Base-by-base conservation (phyloP, 257 asterid species). In the Solanum bukasovii region DNA sequence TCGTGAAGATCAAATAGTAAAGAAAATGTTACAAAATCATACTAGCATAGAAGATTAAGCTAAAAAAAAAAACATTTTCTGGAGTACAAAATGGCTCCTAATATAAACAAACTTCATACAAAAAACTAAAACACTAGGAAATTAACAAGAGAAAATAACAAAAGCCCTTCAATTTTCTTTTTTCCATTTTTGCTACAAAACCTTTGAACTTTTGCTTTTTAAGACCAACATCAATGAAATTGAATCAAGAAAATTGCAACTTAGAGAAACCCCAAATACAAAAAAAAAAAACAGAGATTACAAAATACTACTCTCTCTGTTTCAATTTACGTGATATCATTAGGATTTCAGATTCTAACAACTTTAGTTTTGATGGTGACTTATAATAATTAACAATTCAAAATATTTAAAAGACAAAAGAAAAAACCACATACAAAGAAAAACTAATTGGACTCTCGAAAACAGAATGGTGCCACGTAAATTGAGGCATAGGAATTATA, bases 1-100 rank as follows among this genome's bases (percentile, higher is more conserved):
- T 87, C 70, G 89, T 84, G 90, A 75, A 73, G 86, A 88, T 74
- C 65, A 68, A 59, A 34, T 84, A 89, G 49, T 42, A 35, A 81
- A 29, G 75, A 63, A 87, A 87, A 14, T 67, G 31, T 61, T 70
- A 46, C 59, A 31, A 31, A 35, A 18, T 34, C 87, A 84, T 56
- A 83, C 35, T 6, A 20, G 31, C 8, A 61, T 84, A 29, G 44
- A 20, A 21, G 56, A 20, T 31, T 4, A 61, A 13, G 42, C 44
- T 35, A 5, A 5, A 33, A 84, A 61, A 31, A 2, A 33, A 20
- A 84, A 61, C 13, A 0, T 77, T 77, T 77, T 77, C 61, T 25
- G 59, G 61, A 77, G 20, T 5, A 42, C 84, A 40, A 20, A 40
- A 13, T 77, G 37, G 63, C 2, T 78, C 37, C 63, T 42, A n/a